A percentile compares a stretch with the other conserved stretches of the same genome.
phyloP scores from a whole-genome alignment of 208 protist species.

The Leishmania gerbilli region DNA sequence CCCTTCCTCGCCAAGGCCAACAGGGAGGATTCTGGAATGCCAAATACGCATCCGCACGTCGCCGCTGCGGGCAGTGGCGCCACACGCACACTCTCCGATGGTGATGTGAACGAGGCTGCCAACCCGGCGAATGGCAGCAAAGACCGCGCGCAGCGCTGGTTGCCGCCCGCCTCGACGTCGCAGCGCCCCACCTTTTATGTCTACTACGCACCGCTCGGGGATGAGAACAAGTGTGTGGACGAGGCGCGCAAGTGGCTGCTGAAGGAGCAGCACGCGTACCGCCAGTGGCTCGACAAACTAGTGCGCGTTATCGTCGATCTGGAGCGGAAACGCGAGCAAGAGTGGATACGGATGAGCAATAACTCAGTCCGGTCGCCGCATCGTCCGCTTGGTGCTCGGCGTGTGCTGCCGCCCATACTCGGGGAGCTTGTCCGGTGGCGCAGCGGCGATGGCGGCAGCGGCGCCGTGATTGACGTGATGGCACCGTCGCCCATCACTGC shows the following conservation, averaged over 20 bases:
- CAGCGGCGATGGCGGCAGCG: constrained; percentile 13
- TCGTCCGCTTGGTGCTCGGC: constrained; percentile 15
- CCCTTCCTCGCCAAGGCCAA: background rate
- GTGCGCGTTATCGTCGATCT: constrained; percentile 24
- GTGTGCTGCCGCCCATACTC: constrained; percentile 49
- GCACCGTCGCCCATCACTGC: constrained; percentile 18
- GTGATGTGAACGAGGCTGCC: background rate
- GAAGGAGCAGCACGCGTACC: constrained; percentile 47
- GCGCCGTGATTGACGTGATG: constrained; percentile 2
- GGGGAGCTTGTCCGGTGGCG: constrained; percentile 68
- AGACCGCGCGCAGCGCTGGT: background rate
- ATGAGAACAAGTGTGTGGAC: constrained; percentile 52
- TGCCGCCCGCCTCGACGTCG: background rate
- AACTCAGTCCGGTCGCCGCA: constrained; percentile 6
- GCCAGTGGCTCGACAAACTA: constrained; percentile 36
- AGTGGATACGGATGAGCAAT: constrained; percentile 6
- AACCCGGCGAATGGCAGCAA: background rate
- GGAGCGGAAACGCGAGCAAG: constrained; percentile 29
- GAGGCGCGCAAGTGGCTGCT: constrained; percentile 50
- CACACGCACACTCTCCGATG: background rate
- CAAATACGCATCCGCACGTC: background rate
- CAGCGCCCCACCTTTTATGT: constrained; percentile 49
- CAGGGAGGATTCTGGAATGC: background rate
- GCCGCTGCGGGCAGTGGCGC: background rate
- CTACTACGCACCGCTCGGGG: constrained; percentile 64